Evolutionary conservation across 345 rosid genomes (phyloP), one percentile per base, ranked within the genome.

Genomic region (Camelina sativa): DNA sequence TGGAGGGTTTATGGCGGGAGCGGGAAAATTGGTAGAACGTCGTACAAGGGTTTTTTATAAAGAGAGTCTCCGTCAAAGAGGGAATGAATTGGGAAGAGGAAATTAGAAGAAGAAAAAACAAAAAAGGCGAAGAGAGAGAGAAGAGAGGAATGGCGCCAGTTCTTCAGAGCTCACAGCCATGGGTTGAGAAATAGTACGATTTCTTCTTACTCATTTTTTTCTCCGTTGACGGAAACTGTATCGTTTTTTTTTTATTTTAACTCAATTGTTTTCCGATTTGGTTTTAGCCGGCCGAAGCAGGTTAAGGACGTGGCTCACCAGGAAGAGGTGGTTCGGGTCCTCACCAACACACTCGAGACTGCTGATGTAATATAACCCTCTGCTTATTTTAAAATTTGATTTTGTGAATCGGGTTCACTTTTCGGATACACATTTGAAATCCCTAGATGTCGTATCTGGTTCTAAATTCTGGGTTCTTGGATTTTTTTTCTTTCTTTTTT

Each of bases 311-410:
- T 88, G 52, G 96, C 95, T 15, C 93, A 94, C 71, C 99, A 95
- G 83, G 98, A 95, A 12, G 99, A 92, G 86, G 98, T 95, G 69
- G 97, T 95, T 58, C 93, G 99, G 16, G 98, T 92, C 73, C 97
- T 95, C 81, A 90, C 92, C 60, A 95, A 90, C 85, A 95, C 96
- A 44, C 94, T 95, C 59, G 92, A 95, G 79, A 92, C 99, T 32
- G 41, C 88, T 1, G 83, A 79, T 37, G 99, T 90, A 75, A 82
- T 75, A 23, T 35, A 8, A 19, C 61, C 50, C 37, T 38, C 11
- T 5, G 71, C 16, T 47, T 41, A 25, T 35, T 75, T 58, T 3
- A 4, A 60, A 38, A 38, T 38, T 38, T 41, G 4, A 4, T 11
- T 40, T 43, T 43, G 7, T 43, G 6, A 7, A 43, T 43, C 4